A percentile compares a stretch with the other conserved stretches of the same genome.
These are phyloP conservation scores for Phialophora expanda DNA, from an alignment of 2,329 filamentous ascomycete species.

Conservation along the genomic window DNA sequence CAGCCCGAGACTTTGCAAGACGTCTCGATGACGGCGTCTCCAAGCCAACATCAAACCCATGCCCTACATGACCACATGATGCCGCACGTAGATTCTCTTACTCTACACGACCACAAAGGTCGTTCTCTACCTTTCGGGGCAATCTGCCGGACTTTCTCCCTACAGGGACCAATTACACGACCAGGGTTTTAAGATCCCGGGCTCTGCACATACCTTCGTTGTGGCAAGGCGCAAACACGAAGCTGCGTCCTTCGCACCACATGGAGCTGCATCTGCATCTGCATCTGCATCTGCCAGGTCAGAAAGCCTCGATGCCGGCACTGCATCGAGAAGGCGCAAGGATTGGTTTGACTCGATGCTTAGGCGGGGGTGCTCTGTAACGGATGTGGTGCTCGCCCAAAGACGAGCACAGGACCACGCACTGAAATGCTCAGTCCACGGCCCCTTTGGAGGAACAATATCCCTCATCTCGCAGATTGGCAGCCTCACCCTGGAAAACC, in stretches of 20 bases:
- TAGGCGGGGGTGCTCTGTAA: background rate
- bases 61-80: background rate
- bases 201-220: background rate
- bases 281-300: background rate
- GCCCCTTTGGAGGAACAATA: background rate
- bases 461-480: background rate
- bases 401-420: background rate
- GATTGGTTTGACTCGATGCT: background rate
- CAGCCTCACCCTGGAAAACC: background rate
- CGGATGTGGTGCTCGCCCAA: background rate
- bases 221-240: background rate
- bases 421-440: background rate
- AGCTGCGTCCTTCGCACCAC: background rate
- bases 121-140: background rate
- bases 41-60: background rate
- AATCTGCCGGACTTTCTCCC: background rate
- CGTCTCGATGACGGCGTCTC: background rate
- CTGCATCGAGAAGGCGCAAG: background rate
- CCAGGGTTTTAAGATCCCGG: background rate
- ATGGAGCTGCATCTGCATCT: background rate
- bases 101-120: background rate
- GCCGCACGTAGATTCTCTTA: background rate
- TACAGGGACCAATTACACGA: background rate
- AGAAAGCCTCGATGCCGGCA: background rate
- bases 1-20: background rate